Conservation (phyloP, 352 stramenopile species). For the Phytophthora aleatoria region DNA sequence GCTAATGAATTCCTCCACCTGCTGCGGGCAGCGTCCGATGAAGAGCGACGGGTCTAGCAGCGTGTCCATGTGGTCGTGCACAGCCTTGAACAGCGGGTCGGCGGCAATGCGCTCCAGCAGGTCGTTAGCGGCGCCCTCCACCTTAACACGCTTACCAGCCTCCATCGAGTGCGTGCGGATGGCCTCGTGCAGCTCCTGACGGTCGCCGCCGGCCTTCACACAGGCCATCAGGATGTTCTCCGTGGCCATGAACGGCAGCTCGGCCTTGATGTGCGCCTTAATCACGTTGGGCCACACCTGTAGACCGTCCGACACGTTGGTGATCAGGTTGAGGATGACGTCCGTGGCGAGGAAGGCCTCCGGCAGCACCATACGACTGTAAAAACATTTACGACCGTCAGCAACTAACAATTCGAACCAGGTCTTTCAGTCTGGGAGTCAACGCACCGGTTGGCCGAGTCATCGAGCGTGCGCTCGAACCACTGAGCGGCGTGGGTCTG, state of each 20-base stretch:
- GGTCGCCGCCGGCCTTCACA: constrained; percentile 97
- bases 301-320: constrained; percentile 97
- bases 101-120: constrained; percentile 96
- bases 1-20: constrained; percentile 95
- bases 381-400: constrained; percentile 13
- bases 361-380: constrained; percentile 95
- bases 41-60: constrained; percentile 98
- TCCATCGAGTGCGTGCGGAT: constrained; percentile 99
- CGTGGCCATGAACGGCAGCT: constrained; percentile 99
- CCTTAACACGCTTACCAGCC: constrained; percentile 97
- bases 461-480: constrained; percentile 99
- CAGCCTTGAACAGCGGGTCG: constrained; percentile 93
- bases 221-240: constrained; percentile 99
- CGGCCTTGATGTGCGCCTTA: constrained; percentile 96
- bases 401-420: not conserved
- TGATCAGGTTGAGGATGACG: constrained; percentile 97
- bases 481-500: constrained; percentile 98
- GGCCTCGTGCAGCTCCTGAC: constrained; percentile 97
- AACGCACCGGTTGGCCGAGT: constrained; percentile 95
- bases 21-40: constrained; percentile 96
- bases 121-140: constrained; percentile 97
- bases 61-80: constrained; percentile 95
- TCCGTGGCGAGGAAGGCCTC: constrained; percentile 98
- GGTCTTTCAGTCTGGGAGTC: not conserved
- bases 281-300: constrained; percentile 97